These are phyloP conservation scores for Metschnikowia gelsemii DNA, from an alignment of 805 yeast species.

Conservation along the genomic window DNA sequence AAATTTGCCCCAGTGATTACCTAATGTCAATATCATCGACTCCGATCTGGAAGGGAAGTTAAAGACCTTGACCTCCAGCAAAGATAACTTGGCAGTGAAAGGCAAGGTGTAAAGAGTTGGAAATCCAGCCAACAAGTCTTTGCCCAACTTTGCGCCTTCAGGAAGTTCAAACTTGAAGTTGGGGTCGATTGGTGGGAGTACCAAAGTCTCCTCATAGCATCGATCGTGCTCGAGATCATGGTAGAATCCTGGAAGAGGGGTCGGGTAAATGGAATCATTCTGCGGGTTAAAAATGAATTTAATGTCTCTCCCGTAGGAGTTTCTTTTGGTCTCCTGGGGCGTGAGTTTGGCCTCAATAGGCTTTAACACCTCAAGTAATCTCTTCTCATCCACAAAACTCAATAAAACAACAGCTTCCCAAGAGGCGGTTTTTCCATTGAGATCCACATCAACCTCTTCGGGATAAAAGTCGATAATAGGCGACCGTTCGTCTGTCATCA, in stretches of 20 bases:
- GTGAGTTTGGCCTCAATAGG: conserved; percentile 62
- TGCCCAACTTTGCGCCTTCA: conserved; percentile 67
- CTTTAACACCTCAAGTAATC: conserved; percentile 69
- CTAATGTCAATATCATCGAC: conserved; percentile 68
- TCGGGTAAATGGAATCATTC: conserved; percentile 58
- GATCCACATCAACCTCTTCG: conserved; percentile 77
- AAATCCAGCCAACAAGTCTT: conserved; percentile 81
- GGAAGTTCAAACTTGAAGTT: conserved; percentile 55
- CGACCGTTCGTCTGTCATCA: conserved; percentile 83
- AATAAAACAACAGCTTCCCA: conserved; percentile 98
- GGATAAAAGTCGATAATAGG: conserved; percentile 93
- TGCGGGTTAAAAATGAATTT: conserved; percentile 76
- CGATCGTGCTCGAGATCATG: conserved; percentile 76
- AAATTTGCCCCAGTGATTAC: conserved; percentile 53
- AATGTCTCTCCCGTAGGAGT: conserved; percentile 69
- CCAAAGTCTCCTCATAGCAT: conserved; percentile 63
- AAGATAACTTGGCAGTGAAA: conserved; percentile 51
- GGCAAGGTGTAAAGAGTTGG: conserved; percentile 78
- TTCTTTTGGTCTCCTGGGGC: conserved; percentile 71
- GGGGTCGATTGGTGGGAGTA: conserved; percentile 49
- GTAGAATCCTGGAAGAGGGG: conserved; percentile 77
- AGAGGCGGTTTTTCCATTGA: conserved; percentile 91
- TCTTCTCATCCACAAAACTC: conserved; percentile 83
- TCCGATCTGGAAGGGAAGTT: conserved; percentile 82
- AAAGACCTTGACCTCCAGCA: conserved; percentile 71